phyloP scores from a whole-genome alignment of 2,329 filamentous ascomycete species.

The Aureobasidium sp. region DNA sequence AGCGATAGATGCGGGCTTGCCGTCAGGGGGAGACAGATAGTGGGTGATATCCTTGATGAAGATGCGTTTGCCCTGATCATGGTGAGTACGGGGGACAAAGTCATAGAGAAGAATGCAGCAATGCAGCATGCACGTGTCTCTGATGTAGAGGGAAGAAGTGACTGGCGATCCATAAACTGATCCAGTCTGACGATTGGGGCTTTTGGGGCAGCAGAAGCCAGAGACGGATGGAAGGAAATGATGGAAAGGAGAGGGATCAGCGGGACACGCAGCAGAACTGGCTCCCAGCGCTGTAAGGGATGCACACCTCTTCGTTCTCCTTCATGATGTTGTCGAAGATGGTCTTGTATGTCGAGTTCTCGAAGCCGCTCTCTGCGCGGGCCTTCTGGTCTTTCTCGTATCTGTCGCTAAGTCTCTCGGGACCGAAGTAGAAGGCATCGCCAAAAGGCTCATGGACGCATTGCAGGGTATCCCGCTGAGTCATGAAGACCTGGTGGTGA shows the following conservation, averaged over 20 bases:
- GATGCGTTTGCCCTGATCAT: conserved; percentile 69
- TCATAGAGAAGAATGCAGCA: not conserved
- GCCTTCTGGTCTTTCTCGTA: conserved; percentile 63
- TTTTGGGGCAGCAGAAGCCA: not conserved
- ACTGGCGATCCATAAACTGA: not conserved
- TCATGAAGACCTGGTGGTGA: conserved; percentile 82
- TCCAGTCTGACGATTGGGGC: not conserved
- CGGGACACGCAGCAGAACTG: conserved; percentile 9
- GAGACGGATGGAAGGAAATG: not conserved
- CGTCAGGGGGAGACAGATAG: conserved; percentile 74
- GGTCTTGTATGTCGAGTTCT: conserved; percentile 63
- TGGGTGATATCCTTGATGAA: conserved; percentile 99
- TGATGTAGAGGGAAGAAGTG: not conserved
- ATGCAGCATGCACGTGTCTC: not conserved
- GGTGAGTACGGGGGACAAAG: conserved; percentile 33
- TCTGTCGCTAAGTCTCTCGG: conserved; percentile 73
- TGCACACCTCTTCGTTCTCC: conserved; percentile 64
- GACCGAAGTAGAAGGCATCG: conserved; percentile 92
- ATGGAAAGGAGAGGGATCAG: not conserved
- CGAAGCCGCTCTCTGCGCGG: conserved; percentile 55
- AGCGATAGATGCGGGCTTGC: conserved; percentile 61
- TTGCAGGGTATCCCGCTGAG: conserved; percentile 68
- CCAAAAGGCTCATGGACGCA: conserved; percentile 95
- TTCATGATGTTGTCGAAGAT: conserved; percentile 70
- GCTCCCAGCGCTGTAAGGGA: conserved; percentile 24